These are phyloP conservation scores for Pseudotulostoma volvatum DNA, from an alignment of 495 filamentous ascomycete genomes.

Conservation along the genomic window DNA sequence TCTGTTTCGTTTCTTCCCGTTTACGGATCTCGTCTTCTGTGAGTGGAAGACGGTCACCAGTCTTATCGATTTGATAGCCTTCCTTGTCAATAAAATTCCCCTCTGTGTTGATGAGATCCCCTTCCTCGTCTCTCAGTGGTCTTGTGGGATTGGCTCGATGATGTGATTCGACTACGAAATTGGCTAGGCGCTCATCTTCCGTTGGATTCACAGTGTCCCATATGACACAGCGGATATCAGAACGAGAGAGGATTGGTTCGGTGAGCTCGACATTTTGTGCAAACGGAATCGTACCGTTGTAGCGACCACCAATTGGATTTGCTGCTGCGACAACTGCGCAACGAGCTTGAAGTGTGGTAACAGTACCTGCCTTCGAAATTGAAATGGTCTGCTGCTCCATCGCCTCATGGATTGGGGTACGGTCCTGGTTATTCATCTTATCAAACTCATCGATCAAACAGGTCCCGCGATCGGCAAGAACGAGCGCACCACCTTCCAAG, in stretches of 20 bases:
- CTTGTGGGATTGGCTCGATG: conserved; percentile 66
- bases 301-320: conserved; percentile 89
- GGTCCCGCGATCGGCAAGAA: conserved; percentile 86
- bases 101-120: conserved; percentile 47
- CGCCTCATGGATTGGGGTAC: conserved; percentile 97
- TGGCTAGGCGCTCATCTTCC: conserved; percentile 89
- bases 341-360: conserved; percentile 93
- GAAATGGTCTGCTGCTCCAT: conserved; percentile 99
- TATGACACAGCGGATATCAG: conserved; percentile 95
- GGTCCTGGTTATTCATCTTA: conserved; percentile 99
- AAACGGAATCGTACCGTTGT: conserved; percentile 93
- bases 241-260: conserved; percentile 94
- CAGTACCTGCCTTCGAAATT: conserved; percentile 97
- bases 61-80: conserved; percentile 25
- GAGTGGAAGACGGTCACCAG: conserved; percentile 21
- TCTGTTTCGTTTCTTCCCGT: conserved; percentile 24
- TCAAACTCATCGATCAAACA: conserved; percentile 99
- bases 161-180: conserved; percentile 89
- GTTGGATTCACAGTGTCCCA: conserved; percentile 90
- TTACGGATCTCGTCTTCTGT: conserved; percentile 20
- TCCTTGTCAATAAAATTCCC: conserved; percentile 31
- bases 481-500: conserved; percentile 88
- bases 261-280: conserved; percentile 92
- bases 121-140: conserved; percentile 34
- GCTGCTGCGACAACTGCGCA: conserved; percentile 95